Conservation (phyloP, 2,329 filamentous ascomycete genomes). For the Hymenoscyphus fraxineus region DNA sequence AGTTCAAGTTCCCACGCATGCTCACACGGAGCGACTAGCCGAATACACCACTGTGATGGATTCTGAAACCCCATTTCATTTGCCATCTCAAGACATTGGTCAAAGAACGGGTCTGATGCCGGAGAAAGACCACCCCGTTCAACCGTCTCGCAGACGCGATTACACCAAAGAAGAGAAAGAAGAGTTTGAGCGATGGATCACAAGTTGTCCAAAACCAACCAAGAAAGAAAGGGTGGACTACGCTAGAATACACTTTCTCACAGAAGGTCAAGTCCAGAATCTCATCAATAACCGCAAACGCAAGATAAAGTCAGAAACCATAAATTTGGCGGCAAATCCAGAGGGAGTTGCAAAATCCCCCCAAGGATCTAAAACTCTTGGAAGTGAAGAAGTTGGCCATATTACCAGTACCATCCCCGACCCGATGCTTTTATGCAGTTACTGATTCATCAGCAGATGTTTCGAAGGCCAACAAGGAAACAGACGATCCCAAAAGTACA, state of each 20-base stretch:
- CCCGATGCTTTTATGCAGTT: too few species aligned
- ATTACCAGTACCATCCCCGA: too few species aligned
- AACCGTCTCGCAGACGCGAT: not conserved
- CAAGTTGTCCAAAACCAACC: not conserved
- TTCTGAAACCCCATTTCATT: not conserved
- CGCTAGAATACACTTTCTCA: not conserved
- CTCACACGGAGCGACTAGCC: too few species aligned
- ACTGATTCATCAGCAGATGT: too few species aligned
- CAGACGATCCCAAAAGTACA: too few species aligned
- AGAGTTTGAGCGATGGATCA: not conserved
- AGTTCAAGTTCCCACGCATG: not conserved
- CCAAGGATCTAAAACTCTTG: too few species aligned
- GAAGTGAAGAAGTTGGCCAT: too few species aligned
- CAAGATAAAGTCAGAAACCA: not conserved
- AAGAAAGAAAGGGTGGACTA: not conserved
- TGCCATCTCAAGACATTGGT: too few species aligned
- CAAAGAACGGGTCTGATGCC: not conserved
- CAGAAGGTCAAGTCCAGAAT: not conserved
- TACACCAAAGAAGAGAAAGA: not conserved
- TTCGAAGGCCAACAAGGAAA: too few species aligned
- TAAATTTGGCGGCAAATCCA: too few species aligned
- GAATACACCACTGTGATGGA: not conserved
- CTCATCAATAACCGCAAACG: not conserved
- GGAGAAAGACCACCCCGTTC: not conserved
- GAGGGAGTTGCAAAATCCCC: too few species aligned